Conservation (phyloP, 768 basidiomycete species). For the Russula griseocarnosa region DNA sequence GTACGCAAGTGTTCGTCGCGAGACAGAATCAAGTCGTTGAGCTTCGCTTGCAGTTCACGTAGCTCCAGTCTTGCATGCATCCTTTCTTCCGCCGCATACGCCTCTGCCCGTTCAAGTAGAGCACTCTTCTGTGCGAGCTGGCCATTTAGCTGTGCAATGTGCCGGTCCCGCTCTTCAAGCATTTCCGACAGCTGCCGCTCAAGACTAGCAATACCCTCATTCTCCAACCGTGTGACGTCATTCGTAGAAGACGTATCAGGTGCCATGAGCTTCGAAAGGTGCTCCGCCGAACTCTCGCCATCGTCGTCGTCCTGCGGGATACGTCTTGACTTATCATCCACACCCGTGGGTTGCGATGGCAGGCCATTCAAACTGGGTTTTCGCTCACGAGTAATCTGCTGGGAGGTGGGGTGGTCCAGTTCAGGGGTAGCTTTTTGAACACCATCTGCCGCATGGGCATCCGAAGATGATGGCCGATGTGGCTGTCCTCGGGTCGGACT, state of each 20-base stretch:
- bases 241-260: constrained; percentile 55
- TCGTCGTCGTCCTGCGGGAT: constrained; percentile 51
- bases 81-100: no score
- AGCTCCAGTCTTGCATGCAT: no score
- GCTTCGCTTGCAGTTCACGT: no score
- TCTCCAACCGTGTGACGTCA: constrained; percentile 68
- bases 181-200: constrained; percentile 50
- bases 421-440: constrained; percentile 32
- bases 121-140: constrained; percentile 67
- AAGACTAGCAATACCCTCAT: constrained; percentile 46
- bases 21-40: constrained; percentile 64
- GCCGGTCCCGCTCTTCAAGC: constrained; percentile 50
- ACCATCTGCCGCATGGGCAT: no score
- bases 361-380: constrained; percentile 40
- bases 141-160: constrained; percentile 65
- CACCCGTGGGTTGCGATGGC: constrained; percentile 36
- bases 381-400: not conserved
- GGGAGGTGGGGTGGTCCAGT: constrained; percentile 25
- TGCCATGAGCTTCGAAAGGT: constrained; percentile 61
- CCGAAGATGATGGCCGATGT: not conserved
- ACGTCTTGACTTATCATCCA: constrained; percentile 27
- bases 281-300: constrained; percentile 52
- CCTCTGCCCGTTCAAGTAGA: constrained; percentile 53
- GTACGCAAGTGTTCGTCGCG: constrained; percentile 37
- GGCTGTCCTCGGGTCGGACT: not conserved